Conservation (phyloP, 352 stramenopile species). For the Phytophthora pinifolia region DNA sequence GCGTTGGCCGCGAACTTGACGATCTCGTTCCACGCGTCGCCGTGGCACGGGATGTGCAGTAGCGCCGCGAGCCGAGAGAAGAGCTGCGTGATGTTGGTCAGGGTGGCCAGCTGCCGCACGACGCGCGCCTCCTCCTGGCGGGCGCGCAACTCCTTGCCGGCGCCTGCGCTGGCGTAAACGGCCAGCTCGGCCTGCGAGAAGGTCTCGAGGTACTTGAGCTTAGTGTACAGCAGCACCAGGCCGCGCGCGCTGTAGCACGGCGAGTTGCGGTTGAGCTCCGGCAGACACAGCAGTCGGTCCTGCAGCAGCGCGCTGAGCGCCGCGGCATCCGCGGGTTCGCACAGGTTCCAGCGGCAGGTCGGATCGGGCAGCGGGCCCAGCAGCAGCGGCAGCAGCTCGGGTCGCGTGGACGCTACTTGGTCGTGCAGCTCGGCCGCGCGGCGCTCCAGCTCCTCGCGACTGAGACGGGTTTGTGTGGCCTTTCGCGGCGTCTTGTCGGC, state of each 20-base stretch:
- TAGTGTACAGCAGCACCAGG: constrained; percentile 84
- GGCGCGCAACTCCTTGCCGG: constrained; percentile 1
- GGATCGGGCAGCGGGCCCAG: constrained; percentile 3
- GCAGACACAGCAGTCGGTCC: constrained; percentile 69
- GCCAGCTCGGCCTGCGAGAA: constrained; percentile 61
- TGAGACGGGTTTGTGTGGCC: neutral
- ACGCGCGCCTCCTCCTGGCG: constrained; percentile 64
- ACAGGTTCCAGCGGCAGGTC: constrained; percentile 34
- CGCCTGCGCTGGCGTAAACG: constrained; percentile 44
- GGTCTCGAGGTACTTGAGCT: constrained; percentile 82
- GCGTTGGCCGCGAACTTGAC: constrained; percentile 72
- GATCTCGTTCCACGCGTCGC: constrained; percentile 78
- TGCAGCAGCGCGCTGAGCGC: constrained; percentile 68
- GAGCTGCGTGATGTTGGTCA: constrained; percentile 59
- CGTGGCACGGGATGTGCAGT: constrained; percentile 72
- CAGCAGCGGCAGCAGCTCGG: constrained; percentile 64
- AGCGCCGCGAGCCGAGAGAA: constrained; percentile 62
- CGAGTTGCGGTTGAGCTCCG: constrained; percentile 78
- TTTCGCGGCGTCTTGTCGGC: constrained; percentile 4
- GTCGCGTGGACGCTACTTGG: constrained; percentile 47
- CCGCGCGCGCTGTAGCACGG: constrained; percentile 77
- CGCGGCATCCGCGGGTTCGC: constrained; percentile 56
- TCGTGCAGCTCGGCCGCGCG: constrained; percentile 30
- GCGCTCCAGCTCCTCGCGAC: constrained; percentile 15
- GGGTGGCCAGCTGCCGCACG: constrained; percentile 57